Conservation (phyloP, 1,284 basidiomycete genomes). For the Ustilago esculenta region DNA sequence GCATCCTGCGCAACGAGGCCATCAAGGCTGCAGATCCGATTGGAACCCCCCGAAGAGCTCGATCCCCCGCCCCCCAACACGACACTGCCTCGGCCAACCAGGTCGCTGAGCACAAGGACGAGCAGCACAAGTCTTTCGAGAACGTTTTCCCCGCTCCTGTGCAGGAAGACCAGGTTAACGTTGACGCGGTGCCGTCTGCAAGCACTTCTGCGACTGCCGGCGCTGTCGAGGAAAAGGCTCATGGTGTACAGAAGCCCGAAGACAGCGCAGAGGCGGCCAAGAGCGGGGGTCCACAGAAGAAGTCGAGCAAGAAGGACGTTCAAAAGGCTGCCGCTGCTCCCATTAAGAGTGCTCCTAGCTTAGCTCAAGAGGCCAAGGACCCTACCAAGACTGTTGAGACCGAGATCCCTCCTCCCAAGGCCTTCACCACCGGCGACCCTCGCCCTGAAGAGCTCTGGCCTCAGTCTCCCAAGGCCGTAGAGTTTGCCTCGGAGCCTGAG, state of each 20-base stretch:
- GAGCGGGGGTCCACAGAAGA: slow-evolving; percentile 19
- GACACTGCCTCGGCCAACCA: slow-evolving; percentile 7
- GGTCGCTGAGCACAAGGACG: slow-evolving; percentile 16
- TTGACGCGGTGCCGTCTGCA: too few relatives aligned
- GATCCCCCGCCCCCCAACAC: slow-evolving; percentile 39
- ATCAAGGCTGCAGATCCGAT: slow-evolving; percentile 42
- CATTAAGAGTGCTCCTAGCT: slow-evolving; percentile 6
- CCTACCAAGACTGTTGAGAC: slow-evolving; percentile 11
- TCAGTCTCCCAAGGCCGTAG: slow-evolving; percentile 57
- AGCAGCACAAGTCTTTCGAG: slow-evolving; percentile 42
- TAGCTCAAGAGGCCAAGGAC: slow-evolving; percentile 5
- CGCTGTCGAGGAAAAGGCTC: slow-evolving; percentile 4
- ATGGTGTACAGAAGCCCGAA: background rate
- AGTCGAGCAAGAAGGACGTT: slow-evolving; percentile 28
- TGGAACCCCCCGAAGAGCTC: slow-evolving; percentile 45
- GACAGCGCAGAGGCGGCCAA: slow-evolving; percentile 5
- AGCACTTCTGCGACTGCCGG: background rate
- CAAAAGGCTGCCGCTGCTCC: slow-evolving; percentile 27
- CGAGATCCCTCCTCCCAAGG: slow-evolving; percentile 27
- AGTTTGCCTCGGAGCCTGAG: slow-evolving; percentile 57
- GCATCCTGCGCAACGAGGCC: slow-evolving; percentile 27
- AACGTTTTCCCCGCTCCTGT: slow-evolving; percentile 35
- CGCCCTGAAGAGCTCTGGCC: slow-evolving; percentile 60
- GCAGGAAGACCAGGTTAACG: background rate
- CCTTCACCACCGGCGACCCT: slow-evolving; percentile 30